Percentiles rank a stretch among this genome's conserved stretches.
Conservation (phyloP, 75 land plant species). For the Ceratopteris richardii region DNA sequence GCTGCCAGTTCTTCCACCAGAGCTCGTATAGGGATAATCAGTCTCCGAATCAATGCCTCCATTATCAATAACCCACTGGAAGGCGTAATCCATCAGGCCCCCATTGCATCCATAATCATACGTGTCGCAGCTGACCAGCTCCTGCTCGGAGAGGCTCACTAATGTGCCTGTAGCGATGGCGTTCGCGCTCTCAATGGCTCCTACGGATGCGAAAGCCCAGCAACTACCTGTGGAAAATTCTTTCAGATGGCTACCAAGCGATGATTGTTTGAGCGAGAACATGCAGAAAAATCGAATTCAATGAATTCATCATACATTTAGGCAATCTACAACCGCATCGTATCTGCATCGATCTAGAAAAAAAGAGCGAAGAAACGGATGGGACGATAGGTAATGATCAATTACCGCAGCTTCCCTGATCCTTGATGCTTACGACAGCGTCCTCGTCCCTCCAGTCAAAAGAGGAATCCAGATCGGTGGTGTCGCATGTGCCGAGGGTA, state of each 20-base stretch:
- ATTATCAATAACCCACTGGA: slow-evolving; percentile 42
- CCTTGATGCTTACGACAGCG: slow-evolving; percentile 54
- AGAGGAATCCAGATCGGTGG: slow-evolving; percentile 25
- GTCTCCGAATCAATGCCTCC: slow-evolving; percentile 59
- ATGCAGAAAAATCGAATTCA: no score
- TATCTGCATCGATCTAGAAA: no score
- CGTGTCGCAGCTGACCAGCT: slow-evolving; percentile 69
- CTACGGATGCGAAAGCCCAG: slow-evolving; percentile 70
- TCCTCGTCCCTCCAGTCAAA: slow-evolving; percentile 68
- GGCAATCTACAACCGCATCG: no score
- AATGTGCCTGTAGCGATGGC: slow-evolving; percentile 45
- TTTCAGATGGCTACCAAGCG: no score
- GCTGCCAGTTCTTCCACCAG: not conserved
- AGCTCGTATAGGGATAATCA: slow-evolving; percentile 50
- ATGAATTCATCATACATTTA: no score
- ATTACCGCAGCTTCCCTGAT: slow-evolving; percentile 74
- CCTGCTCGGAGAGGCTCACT: slow-evolving; percentile 60
- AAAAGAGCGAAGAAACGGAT: no score
- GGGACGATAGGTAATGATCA: not conserved
- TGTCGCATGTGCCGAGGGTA: slow-evolving; percentile 16
- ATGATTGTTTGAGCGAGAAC: no score
- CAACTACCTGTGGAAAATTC: slow-evolving; percentile 51
- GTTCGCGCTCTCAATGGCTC: slow-evolving; percentile 61
- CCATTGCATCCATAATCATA: slow-evolving; percentile 61
- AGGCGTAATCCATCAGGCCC: slow-evolving; percentile 65